Evolutionary conservation across 495 filamentous ascomycete species (phyloP), one percentile per base, ranked within the genome.

Genomic region (Thozetella sp.): DNA sequence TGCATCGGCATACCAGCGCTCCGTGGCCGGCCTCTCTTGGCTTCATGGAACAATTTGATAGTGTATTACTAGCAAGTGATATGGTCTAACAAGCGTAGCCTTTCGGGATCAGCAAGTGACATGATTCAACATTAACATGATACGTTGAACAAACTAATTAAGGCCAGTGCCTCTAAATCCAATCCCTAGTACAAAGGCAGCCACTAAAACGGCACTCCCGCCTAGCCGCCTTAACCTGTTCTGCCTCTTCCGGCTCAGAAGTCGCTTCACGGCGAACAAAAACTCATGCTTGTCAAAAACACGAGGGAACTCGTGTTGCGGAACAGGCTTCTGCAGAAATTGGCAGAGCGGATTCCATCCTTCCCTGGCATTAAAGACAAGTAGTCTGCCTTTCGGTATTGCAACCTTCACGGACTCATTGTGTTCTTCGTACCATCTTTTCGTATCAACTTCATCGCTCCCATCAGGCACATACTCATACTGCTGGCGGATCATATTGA

Each of bases 201-300:
- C 30, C 30, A 37, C 30, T 6, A 37, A 6, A 37, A 37, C 30
- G 30, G 30, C 30, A 37, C 6, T 15, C 15, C 30, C 30, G 15
- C 30, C 30, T 15, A 37, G 30, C 30, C 30, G 6, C 30, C 15
- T 37, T 6, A 37, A 15, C 30, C 30, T 37, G 30, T 37, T 37
- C n/a, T n/a, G n/a, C n/a, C n/a, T n/a, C n/a, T n/a, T n/a, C n/a
- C n/a, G n/a, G n/a, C n/a, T n/a, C n/a, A n/a, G n/a, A 15, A 15
- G 6, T 37, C 15, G 6, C 30, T 15, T 37, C 30, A 37, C 15
- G 30, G 30, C 30, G 15, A 37, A 15, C 25, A 53, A 26, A n/a
- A 26, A 53, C 3, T n/a, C 51, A 72, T 79, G 73, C 76, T 80
- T 74, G 77, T 80, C 58, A 51, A 71, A 69, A 1, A 54, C 59